These are phyloP conservation scores for Casuarina equisetifolia DNA, from an alignment of 306 rosid species.

Conservation along the genomic window DNA sequence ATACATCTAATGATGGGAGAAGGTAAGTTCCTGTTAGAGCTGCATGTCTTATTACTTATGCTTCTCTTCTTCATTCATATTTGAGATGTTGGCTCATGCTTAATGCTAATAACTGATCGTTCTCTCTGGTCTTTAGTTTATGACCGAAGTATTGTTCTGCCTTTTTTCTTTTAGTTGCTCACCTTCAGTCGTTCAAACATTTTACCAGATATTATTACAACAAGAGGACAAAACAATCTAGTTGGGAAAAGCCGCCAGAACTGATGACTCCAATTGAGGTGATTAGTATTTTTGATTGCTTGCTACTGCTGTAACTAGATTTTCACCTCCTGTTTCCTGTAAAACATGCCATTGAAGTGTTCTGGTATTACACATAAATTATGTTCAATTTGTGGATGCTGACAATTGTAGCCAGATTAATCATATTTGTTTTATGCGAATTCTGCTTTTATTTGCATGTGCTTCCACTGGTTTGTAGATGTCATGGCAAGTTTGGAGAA, in stretches of 20 bases:
- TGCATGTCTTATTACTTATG: background rate
- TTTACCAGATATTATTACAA: conserved; percentile 84
- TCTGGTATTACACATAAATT: conserved; percentile 29
- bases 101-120: conserved; percentile 9
- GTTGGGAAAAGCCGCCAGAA: conserved; percentile 97
- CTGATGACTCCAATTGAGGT: conserved; percentile 98
- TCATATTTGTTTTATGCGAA: conserved; percentile 54
- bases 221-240: conserved; percentile 84
- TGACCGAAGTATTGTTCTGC: conserved; percentile 8
- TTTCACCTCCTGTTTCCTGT: conserved; percentile 30
- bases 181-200: background rate
- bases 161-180: conserved; percentile 6
- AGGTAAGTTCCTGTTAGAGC: conserved; percentile 49
- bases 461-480: conserved; percentile 94
- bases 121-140: background rate
- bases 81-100: conserved; percentile 1
- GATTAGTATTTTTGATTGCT: conserved; percentile 36
- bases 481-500: conserved; percentile 91
- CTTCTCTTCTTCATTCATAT: conserved; percentile 10
- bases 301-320: conserved; percentile 15
- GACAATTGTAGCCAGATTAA: conserved; percentile 48
- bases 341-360: conserved; percentile 33
- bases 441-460: conserved; percentile 82
- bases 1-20: conserved; percentile 83
- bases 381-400: conserved; percentile 43